Base-by-base conservation (phyloP, 108 stramenopile genomes). In the Cylindrotheca closterium region DNA sequence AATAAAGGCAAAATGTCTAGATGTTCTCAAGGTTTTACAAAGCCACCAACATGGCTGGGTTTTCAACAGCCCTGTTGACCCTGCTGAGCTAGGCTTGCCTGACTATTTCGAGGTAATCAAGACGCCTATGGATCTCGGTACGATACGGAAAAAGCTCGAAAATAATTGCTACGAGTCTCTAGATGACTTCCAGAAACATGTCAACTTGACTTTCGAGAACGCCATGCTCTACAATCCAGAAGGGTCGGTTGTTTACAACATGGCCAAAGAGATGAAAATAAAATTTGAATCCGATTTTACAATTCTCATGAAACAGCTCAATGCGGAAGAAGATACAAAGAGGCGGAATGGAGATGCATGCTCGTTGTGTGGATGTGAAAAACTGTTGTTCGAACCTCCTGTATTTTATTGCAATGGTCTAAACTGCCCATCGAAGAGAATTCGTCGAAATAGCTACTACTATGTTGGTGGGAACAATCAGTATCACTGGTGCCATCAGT, bases 351-450 rank as follows among this genome's bases (percentile, higher is more conserved):
- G 95, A 2, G 97, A 99, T 71, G 90, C 96, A 1, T 99, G 98
- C 71, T 67, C 78, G 22, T 81, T 98, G 23, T 98, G 97, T 75
- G 97, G 97, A 30, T 91, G 87, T 51, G 89, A 92, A 50, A 92
- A 96, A 70, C 75, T 97, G 30, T 79, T 96, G 5, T 99, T 96
- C 64, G 98, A 98, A 70, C 98, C 97, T 1, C 92, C 97, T 7
- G 95, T 96, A 4, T 98, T 96, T 74, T 99, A 99, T 68, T 99
- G 98, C 74, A 98, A 98, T 72, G 96, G 97, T 15, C 55, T 83
- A 42, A 85, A 76, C 47, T 98, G 97, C 79, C 92, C 94, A 31
- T 94, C 94, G 21, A 88, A 94, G 74, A 76, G 96, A 21, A 97
- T 97, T 68, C 86, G 96, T 19, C 81, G 98, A 33, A 96, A 95